Base-by-base conservation (phyloP, 2,329 filamentous ascomycete genomes). In the Pseudogymnoascus sp. region DNA sequence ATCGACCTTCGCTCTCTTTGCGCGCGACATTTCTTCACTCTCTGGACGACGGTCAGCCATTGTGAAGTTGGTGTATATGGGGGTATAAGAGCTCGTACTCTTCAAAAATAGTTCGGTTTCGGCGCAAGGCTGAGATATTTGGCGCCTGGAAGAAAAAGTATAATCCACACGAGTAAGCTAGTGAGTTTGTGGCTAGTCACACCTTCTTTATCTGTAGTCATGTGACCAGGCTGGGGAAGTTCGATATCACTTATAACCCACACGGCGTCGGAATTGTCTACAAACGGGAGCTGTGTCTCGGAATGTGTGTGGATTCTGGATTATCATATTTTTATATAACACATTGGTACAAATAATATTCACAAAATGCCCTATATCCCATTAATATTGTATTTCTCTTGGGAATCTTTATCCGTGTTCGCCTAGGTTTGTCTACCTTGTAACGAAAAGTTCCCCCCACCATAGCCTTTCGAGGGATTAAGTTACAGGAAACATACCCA, bases 1-100 rank as follows among this genome's bases (percentile, higher is more conserved):
- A 66, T 77, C 77, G 31, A 70, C 70, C 65, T 76, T 80, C 67
- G 76, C 77, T 45, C 74, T 72, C 74, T 80, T 83, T 69, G 80
- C 81, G 79, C 68, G 77, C 51, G 72, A 69, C 76, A 70, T 78
- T 68, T 76, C 77, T 66, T 81, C 79, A 62, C 76, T 74, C 68
- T 82, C 79, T 73, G 79, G 79, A 75, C 82, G 83, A 77, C 79
- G 81, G 77, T 80, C 81, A 75, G 81, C 78, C 84, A 87, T 86
- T 41, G 60, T 13, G 41, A 39, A 39, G 60, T 41, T 61, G 39
- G 39, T 61, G 60, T 25, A 61, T 25, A 43, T 39, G 39, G 34
- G 54, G 39, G 60, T 23, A 61, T 61, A 31, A 61, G 34, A 39
- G 60, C 28, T 61, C 60, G 60, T 61, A 61, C 60, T 61, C 39